Conservation (phyloP, 257 asterid genomes). For the Pogostemon cablin region DNA sequence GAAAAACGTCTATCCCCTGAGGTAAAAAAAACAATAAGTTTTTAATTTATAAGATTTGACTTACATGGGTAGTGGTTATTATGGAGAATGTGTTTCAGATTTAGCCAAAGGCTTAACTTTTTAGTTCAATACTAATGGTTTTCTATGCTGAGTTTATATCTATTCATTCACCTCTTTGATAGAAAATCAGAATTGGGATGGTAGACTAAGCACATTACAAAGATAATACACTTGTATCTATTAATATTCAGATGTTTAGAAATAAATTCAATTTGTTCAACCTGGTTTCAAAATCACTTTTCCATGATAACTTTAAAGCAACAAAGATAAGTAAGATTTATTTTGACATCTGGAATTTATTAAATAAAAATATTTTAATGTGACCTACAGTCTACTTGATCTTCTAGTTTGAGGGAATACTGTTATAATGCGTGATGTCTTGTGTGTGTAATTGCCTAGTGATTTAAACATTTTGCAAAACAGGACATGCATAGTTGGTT, state of each 20-base stretch:
- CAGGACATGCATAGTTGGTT: neutral
- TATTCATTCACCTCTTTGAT: constrained; percentile 9
- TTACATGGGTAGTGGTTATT: constrained; percentile 8
- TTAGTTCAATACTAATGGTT: constrained; percentile 2
- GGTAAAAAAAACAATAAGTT: constrained; percentile 26
- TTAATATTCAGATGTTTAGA: constrained; percentile 13
- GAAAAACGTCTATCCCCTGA: constrained; percentile 73
- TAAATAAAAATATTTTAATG: constrained; percentile 10
- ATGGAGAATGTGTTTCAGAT: constrained; percentile 14
- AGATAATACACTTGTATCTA: constrained; percentile 3
- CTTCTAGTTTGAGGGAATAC: neutral
- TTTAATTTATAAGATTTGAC: constrained; percentile 25
- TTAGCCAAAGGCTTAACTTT: neutral
- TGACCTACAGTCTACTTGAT: neutral
- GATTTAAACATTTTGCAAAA: neutral
- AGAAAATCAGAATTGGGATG: constrained; percentile 13
- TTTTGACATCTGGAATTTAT: neutral
- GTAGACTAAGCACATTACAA: neutral
- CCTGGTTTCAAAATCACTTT: neutral
- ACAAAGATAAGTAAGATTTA: constrained; percentile 1
- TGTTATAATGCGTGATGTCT: neutral
- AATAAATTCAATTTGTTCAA: constrained; percentile 19
- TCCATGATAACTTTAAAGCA: constrained; percentile 8
- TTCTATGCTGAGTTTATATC: constrained; percentile 20
- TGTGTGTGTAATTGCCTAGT: constrained; percentile 9